A percentile compares a stretch with the other conserved stretches of the same genome.
Conservation (phyloP, 108 stramenopile species). For the Parietichytrium sp. region DNA sequence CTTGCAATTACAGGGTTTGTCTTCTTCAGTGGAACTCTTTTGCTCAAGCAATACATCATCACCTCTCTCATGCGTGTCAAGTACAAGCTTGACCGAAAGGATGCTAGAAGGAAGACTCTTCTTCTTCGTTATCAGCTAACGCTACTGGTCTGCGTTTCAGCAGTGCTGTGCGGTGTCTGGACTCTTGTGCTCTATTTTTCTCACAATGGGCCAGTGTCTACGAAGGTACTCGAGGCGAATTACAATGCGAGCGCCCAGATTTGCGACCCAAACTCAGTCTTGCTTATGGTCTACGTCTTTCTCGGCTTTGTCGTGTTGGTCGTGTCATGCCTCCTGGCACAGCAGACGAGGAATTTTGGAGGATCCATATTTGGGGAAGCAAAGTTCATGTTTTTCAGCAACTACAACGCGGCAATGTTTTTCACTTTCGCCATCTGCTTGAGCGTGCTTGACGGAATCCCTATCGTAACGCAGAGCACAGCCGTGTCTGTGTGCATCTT, state of each 20-base stretch:
- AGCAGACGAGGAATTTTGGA: not conserved
- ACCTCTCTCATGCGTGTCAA: not conserved
- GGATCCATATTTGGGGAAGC: not conserved
- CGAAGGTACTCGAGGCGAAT: no score
- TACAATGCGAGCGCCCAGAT: not conserved
- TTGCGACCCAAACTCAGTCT: not conserved
- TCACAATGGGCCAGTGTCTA: not conserved
- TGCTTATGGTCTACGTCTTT: not conserved
- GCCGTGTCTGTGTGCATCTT: not conserved
- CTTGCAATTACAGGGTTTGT: not conserved
- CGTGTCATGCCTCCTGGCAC: not conserved
- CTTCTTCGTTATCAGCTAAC: not conserved
- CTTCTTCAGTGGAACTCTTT: not conserved
- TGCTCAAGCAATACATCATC: not conserved
- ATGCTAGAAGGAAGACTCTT: not conserved
- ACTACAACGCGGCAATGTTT: not conserved
- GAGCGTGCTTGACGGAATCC: conserved; percentile 14
- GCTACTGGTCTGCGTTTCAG: not conserved
- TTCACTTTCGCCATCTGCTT: not conserved
- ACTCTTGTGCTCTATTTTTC: not conserved
- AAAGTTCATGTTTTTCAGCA: not conserved
- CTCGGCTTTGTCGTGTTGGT: not conserved
- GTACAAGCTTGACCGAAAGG: not conserved
- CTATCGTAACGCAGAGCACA: not conserved
- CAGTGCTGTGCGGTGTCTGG: not conserved